Conservation (phyloP, 768 basidiomycete genomes). For the Filobasidium wieringae region DNA sequence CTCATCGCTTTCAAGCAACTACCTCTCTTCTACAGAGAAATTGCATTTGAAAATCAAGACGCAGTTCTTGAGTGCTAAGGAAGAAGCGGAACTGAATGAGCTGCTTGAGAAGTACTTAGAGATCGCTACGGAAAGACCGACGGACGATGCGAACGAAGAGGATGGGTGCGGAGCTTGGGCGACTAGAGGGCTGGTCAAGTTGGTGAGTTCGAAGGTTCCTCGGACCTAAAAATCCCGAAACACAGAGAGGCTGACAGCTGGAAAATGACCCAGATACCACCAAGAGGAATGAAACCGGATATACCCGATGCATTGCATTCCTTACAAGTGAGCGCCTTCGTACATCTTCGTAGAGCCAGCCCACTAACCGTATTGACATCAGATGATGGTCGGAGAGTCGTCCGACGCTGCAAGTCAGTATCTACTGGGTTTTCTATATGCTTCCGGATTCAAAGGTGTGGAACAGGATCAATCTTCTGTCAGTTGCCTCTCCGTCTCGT, state of each 20-base stretch:
- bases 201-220: constrained; percentile 16
- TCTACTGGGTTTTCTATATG: constrained; percentile 72
- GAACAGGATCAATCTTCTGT: constrained; percentile 42
- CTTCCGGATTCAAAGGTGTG: constrained; percentile 54
- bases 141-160: constrained; percentile 9
- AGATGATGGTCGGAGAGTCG: not conserved
- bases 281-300: constrained; percentile 29
- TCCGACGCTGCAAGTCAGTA: constrained; percentile 72
- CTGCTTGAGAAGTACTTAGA: not conserved
- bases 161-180: constrained; percentile 22
- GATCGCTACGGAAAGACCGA: not conserved
- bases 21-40: not conserved
- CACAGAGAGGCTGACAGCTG: not conserved
- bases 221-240: not conserved
- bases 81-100: not conserved
- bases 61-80: not conserved
- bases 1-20: not conserved
- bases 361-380: not conserved
- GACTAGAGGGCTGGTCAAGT: constrained; percentile 9
- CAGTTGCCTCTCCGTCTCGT: not conserved
- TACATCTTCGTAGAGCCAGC: constrained; percentile 45
- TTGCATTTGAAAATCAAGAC: not conserved
- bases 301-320: constrained; percentile 16
- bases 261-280: constrained; percentile 23
- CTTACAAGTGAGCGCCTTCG: constrained; percentile 43